Evolutionary conservation across 306 rosid genomes (phyloP).

Genomic region (Trifolium pratense): DNA sequence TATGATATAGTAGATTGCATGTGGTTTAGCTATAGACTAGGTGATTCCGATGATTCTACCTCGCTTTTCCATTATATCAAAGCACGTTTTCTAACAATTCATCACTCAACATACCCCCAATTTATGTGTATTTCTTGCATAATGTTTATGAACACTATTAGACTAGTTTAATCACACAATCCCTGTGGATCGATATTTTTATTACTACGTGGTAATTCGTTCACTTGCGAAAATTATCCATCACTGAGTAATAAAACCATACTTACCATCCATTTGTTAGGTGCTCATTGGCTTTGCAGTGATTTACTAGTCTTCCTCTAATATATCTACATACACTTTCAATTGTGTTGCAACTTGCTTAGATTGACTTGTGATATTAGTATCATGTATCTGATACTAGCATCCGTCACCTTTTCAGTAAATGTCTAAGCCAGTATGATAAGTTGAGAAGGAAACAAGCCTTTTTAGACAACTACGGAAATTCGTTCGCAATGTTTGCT

Average conservation of each 20-base stretch:
- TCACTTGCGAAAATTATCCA: too few relatives aligned
- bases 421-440: slow-evolving; percentile 92
- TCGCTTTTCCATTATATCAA: too few relatives aligned
- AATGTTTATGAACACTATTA: too few relatives aligned
- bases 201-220: too few relatives aligned
- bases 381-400: slow-evolving; percentile 82
- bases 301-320: slow-evolving; percentile 21
- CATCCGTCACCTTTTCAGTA: slow-evolving; percentile 95
- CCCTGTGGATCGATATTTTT: too few relatives aligned
- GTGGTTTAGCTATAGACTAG: too few relatives aligned
- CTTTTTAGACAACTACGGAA: slow-evolving; percentile 91
- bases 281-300: slow-evolving; percentile 7
- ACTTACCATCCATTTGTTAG: slow-evolving; percentile 16
- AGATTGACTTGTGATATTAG: slow-evolving; percentile 45
- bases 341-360: slow-evolving; percentile 18
- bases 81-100: too few relatives aligned
- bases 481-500: slow-evolving; percentile 93
- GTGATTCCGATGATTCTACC: too few relatives aligned
- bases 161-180: too few relatives aligned
- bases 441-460: slow-evolving; percentile 98
- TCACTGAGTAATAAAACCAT: slow-evolving; percentile 4
- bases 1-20: too few relatives aligned
- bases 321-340: slow-evolving; percentile 1
- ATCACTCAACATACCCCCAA: too few relatives aligned
- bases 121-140: too few relatives aligned